Base-by-base conservation (phyloP, 441 rosid species). In the Eutrema salsugineum region DNA sequence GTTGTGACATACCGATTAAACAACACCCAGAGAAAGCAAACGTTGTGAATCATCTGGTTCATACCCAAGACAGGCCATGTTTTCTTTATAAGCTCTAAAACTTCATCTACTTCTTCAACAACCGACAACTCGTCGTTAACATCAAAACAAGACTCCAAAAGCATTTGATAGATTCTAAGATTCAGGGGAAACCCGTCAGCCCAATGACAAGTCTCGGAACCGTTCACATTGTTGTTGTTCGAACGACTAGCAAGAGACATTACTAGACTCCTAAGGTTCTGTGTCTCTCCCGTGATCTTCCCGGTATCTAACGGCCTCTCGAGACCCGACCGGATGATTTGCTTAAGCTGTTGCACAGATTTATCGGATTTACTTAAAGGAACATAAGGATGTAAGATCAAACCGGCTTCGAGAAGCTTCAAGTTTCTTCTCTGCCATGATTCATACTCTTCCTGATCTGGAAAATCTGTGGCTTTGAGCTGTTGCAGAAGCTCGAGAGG, bases 401-500 rank as follows among this genome's bases (percentile, higher is more conserved):
- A 71, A 73, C 94, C 94, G 0, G 88, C 90, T 81, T 89, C 91
- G 2, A 89, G 86, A 78, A 89, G 84, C 80, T 87, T 89, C 70
- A 89, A 71, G 56, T 81, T 79, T 71, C 91, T 83, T 78, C 78
- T 89, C 56, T 80, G 91, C 88, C 88, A 87, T 60, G 82, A 80
- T 67, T 79, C 84, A 62, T 81, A 84, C 56, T 84, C 90, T 76
- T 76, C 79, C 11, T 83, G 85, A 69, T 76, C 80, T 14, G 84
- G 71, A 66, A 89, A 89, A 74, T 89, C 94, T 0, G 87, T 60
- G 6, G 81, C 66, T 83, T 83, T 87, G 56, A 83, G 84, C 78
- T 83, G 90, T 77, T 87, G 94, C 14, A 89, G 58, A 49, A 87
- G 80, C 85, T 89, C 94, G 5, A 89, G 81, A 22, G 94, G 94